A percentile compares a stretch with the other conserved stretches of the same genome.
Conservation (phyloP, 345 rosid species). For the Eucalyptus sp. region DNA sequence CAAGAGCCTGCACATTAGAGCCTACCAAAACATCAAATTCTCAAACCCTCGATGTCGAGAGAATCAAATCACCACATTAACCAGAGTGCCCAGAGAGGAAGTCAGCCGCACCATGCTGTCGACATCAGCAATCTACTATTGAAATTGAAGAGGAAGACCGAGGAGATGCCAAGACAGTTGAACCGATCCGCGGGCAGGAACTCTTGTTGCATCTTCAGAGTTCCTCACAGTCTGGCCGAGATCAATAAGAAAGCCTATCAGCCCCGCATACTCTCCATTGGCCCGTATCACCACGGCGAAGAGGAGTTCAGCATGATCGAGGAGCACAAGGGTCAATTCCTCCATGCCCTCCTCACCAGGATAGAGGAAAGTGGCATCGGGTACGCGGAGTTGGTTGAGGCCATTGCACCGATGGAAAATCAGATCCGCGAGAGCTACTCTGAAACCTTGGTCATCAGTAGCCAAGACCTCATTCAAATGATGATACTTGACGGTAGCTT, state of each 20-base stretch:
- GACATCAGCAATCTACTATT: background rate
- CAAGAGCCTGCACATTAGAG: background rate
- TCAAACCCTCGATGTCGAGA: background rate
- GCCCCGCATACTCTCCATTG: slow-evolving; percentile 59
- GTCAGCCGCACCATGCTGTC: background rate
- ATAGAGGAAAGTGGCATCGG: background rate
- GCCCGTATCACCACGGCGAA: slow-evolving; percentile 54
- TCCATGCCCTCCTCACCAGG: slow-evolving; percentile 29
- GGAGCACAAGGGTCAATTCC: slow-evolving; percentile 67
- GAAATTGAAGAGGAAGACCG: background rate
- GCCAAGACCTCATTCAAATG: slow-evolving; percentile 37
- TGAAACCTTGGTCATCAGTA: slow-evolving; percentile 20
- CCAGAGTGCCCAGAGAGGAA: background rate
- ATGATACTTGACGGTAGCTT: slow-evolving; percentile 68
- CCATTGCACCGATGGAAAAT: slow-evolving; percentile 18
- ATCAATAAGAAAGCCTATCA: slow-evolving; percentile 44
- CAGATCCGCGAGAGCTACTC: slow-evolving; percentile 58
- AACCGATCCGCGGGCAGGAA: slow-evolving; percentile 14
- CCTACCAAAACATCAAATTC: background rate
- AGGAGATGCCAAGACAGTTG: slow-evolving; percentile 23
- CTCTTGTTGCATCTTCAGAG: slow-evolving; percentile 37
- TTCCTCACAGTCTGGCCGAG: slow-evolving; percentile 28
- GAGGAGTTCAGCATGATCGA: slow-evolving; percentile 43
- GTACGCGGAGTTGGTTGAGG: slow-evolving; percentile 28
- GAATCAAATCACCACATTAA: background rate